A percentile compares a stretch with the other conserved stretches of the same genome.
Evolutionary conservation across 208 protist genomes (phyloP).

Genomic region (Leishmania guyanensis): DNA sequence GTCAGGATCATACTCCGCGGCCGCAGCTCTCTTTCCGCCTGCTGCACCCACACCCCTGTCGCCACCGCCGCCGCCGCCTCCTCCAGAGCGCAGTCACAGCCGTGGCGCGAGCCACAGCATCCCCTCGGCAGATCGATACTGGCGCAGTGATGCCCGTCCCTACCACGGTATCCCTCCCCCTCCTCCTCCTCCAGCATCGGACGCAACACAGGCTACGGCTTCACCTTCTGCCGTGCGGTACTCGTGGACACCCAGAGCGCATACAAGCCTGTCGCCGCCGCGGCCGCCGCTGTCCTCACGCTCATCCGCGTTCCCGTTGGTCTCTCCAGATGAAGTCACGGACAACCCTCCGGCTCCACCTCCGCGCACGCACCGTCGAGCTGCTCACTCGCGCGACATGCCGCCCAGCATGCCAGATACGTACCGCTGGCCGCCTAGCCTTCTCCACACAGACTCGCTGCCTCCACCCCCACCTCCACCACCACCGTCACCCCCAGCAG

Average conservation of each 20-base stretch:
- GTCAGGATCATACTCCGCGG: not conserved
- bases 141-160: slow-evolving; percentile 2
- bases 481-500: not conserved
- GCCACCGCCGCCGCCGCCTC: slow-evolving; percentile 18
- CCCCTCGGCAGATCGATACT: slow-evolving; percentile 6
- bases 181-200: slow-evolving; percentile 6
- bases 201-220: not conserved
- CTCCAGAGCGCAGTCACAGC: slow-evolving; percentile 13
- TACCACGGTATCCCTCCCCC: slow-evolving; percentile 13
- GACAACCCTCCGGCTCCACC: slow-evolving; percentile 17
- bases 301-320: not conserved
- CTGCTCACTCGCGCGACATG: not conserved
- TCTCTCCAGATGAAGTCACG: slow-evolving; percentile 26
- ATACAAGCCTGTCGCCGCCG: not conserved
- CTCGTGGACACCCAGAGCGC: not conserved
- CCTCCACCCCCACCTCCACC: slow-evolving; percentile 14
- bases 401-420: not conserved
- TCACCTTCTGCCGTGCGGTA: slow-evolving; percentile 13
- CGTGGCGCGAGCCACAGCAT: slow-evolving; percentile 20
- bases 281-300: not conserved
- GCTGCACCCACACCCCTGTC: not conserved
- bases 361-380: not conserved
- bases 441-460: not conserved
- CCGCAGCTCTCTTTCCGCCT: not conserved
- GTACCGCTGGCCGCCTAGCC: not conserved